phyloP scores from a whole-genome alignment of 148 eudicot species.

The Rhododendron henanense region DNA sequence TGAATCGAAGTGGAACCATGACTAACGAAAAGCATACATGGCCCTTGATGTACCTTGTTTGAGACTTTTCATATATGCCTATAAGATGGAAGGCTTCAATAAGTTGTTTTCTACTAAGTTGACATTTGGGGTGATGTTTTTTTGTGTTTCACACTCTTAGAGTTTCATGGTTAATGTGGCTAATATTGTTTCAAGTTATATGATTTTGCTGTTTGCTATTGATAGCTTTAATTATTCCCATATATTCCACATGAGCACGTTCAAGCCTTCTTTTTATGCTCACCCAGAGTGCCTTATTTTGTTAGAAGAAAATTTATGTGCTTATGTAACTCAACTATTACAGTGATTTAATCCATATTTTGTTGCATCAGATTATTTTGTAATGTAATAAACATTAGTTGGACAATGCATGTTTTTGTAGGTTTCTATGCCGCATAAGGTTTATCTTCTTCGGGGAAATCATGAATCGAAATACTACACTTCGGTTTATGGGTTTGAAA shows the following conservation, averaged over 20 bases:
- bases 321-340: background rate
- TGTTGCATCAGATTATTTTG: background rate
- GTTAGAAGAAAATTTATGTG: background rate
- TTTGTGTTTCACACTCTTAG: background rate
- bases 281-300: background rate
- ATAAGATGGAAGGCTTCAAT: background rate
- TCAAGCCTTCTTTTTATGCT: background rate
- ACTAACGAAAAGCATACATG: background rate
- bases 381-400: background rate
- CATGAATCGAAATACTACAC: conserved; percentile 95
- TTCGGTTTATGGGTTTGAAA: conserved; percentile 86
- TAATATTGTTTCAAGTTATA: background rate
- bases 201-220: background rate
- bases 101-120: background rate
- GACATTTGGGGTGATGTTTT: background rate
- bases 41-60: background rate
- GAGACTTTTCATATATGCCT: background rate
- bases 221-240: background rate
- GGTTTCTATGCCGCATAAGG: conserved; percentile 77
- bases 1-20: background rate
- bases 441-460: conserved; percentile 86
- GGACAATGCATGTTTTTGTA: conserved; percentile 28
- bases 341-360: background rate
- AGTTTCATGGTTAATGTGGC: background rate
- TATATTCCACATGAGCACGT: background rate